These are phyloP conservation scores for Cenchrus americanus DNA, from an alignment of 176 grass and related monocot genomes.

Conservation along the genomic window DNA sequence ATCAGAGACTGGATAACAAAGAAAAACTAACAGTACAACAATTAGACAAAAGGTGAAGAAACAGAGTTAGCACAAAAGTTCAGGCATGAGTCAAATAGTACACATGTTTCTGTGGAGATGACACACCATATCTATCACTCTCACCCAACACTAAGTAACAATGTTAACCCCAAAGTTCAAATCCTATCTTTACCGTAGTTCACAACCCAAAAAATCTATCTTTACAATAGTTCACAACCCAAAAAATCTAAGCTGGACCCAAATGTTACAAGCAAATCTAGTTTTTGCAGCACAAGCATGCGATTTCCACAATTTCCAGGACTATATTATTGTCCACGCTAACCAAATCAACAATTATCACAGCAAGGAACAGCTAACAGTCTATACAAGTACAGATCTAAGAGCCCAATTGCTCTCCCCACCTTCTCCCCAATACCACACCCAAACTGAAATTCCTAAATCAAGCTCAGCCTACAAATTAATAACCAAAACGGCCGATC, in stretches of 20 bases:
- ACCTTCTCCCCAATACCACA: background rate
- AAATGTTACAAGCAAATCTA: background rate
- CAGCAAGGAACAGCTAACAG: background rate
- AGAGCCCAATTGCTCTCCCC: background rate
- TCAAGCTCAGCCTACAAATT: background rate
- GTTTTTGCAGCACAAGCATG: background rate
- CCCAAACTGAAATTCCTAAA: background rate
- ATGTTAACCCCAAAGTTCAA: background rate
- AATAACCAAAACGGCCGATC: background rate
- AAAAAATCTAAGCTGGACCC: background rate
- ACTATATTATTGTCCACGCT: background rate
- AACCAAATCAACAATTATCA: background rate
- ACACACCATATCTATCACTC: background rate
- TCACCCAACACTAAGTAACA: background rate
- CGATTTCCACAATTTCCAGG: background rate
- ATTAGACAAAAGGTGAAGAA: conserved; percentile 31
- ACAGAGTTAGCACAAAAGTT: conserved; percentile 16
- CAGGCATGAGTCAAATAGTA: background rate
- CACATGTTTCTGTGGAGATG: conserved; percentile 47
- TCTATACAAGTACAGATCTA: background rate
- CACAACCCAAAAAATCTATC: background rate
- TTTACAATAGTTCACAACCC: background rate
- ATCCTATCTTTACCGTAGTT: background rate
- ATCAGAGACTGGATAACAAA: conserved; percentile 58
- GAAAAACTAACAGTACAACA: conserved; percentile 38